Conservation (phyloP, 2,329 filamentous ascomycete species). For the Aspergillus novoparasiticus region DNA sequence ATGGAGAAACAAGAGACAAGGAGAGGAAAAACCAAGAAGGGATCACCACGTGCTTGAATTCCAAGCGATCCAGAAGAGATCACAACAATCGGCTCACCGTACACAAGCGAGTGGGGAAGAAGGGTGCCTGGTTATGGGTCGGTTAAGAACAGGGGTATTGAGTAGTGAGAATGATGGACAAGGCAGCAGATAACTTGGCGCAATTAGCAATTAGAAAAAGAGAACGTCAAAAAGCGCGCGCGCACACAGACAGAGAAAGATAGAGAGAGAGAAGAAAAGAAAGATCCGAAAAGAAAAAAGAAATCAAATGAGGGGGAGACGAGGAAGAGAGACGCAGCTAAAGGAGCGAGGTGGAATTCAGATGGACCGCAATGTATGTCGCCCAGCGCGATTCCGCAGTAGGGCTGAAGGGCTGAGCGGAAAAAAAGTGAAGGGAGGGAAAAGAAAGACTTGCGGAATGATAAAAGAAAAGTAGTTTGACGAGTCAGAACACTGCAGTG, state of each 20-base stretch:
- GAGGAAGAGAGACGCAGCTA: not conserved
- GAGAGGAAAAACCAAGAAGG: not conserved
- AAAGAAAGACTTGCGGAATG: not conserved
- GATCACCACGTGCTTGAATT: not conserved
- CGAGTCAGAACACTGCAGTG: too few relatives aligned
- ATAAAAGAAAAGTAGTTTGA: not conserved
- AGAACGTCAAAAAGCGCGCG: not conserved
- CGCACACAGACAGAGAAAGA: not conserved
- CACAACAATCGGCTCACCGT: not conserved
- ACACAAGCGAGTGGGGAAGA: not conserved
- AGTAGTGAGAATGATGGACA: not conserved
- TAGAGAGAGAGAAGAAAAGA: not conserved
- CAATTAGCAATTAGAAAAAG: not conserved
- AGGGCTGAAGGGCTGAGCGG: not conserved
- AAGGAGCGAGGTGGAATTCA: not conserved
- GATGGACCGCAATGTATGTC: not conserved
- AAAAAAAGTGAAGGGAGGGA: not conserved
- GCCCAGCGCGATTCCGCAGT: not conserved
- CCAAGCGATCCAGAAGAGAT: not conserved
- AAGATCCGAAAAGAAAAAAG: not conserved
- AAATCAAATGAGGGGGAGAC: not conserved
- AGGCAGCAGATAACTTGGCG: constrained; percentile 1
- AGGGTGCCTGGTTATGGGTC: not conserved
- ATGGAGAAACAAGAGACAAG: not conserved
- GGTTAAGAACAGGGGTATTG: not conserved